Evolutionary conservation across 1,284 basidiomycete genomes (phyloP).

Genomic region (Irpex sp.): DNA sequence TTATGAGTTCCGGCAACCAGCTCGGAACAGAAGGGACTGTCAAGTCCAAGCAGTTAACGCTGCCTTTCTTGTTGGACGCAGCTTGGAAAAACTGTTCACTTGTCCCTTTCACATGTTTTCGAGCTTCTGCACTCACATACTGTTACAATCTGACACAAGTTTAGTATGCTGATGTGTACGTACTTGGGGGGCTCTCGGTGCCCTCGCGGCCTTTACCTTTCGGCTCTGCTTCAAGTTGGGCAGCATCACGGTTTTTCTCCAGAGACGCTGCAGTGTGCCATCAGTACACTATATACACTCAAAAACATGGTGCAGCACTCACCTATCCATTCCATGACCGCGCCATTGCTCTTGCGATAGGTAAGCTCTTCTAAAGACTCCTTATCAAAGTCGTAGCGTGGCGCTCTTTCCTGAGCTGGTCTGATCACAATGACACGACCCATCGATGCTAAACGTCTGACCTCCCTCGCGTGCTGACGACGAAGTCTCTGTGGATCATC

Average conservation of each 20-base stretch:
- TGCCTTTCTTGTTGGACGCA: not conserved
- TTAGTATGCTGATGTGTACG: too few species aligned
- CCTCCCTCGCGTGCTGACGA: not conserved
- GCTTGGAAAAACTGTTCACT: not conserved
- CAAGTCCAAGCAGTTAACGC: not conserved
- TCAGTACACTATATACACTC: not conserved
- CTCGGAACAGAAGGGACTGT: not conserved
- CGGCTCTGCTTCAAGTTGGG: too few species aligned
- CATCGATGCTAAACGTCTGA: not conserved
- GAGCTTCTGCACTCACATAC: too few species aligned
- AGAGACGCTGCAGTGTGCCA: not conserved
- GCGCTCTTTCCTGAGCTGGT: not conserved
- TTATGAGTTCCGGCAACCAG: too few species aligned
- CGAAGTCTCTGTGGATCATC: not conserved
- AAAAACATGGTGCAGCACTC: not conserved
- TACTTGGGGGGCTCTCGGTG: too few species aligned
- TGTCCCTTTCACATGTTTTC: not conserved
- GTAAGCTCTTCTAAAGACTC: not conserved
- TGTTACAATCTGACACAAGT: too few species aligned
- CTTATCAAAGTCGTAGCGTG: not conserved
- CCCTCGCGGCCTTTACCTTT: too few species aligned
- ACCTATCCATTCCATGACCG: not conserved
- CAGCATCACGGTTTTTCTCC: not conserved
- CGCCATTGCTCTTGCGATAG: not conserved
- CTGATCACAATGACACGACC: not conserved